A percentile compares a stretch with the other conserved stretches of the same genome.
phyloP scores from a whole-genome alignment of 352 stramenopile genomes.

The Aphanomyces astaci region DNA sequence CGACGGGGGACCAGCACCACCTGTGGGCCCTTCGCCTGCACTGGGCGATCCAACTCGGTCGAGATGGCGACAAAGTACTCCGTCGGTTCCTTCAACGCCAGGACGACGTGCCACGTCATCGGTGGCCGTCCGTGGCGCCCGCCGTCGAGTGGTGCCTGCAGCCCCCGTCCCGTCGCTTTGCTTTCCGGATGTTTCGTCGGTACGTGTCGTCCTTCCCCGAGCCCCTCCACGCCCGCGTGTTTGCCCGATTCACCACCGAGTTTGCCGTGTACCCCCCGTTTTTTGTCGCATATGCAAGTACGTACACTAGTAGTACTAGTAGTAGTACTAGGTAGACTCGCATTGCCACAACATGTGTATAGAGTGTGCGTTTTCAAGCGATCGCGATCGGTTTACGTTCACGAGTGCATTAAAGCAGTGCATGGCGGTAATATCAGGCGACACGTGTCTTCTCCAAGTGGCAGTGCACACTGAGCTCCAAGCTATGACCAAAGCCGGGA shows the following conservation, averaged over 20 bases:
- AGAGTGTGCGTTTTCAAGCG: constrained; percentile 5
- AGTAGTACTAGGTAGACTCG: neutral
- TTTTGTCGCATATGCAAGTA: constrained; percentile 10
- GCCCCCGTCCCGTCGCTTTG: neutral
- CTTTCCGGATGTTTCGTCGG: constrained; percentile 1
- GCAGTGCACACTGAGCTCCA: constrained; percentile 1
- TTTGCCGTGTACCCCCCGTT: constrained; percentile 3
- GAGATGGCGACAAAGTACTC: neutral
- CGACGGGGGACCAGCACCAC: neutral
- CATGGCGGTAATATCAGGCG: neutral
- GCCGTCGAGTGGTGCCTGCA: constrained; percentile 14
- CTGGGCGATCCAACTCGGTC: neutral
- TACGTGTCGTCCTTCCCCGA: neutral
- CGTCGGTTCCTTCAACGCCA: neutral
- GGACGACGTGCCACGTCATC: neutral
- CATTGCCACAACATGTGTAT: no score
- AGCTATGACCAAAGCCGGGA: neutral
- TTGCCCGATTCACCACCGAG: neutral
- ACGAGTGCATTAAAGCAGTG: neutral
- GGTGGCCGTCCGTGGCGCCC: neutral
- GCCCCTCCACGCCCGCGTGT: neutral
- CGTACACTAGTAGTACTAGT: neutral
- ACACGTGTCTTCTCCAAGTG: neutral
- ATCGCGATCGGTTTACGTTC: constrained; percentile 12
- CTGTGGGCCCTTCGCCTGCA: constrained; percentile 17